phyloP scores from a whole-genome alignment of 306 rosid genomes.

The Cicer cuneatum region DNA sequence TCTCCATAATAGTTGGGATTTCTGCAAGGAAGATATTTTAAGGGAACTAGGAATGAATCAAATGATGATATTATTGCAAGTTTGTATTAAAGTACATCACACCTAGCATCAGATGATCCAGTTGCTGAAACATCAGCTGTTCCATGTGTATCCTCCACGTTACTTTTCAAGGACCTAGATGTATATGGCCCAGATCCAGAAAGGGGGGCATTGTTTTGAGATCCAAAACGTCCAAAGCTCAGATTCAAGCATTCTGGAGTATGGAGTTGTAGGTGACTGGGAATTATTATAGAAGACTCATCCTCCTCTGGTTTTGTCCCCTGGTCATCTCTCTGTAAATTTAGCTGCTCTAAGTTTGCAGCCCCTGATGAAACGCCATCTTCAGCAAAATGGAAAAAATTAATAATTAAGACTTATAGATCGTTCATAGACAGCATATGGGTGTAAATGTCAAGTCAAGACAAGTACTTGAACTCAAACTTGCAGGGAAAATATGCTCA shows the following conservation, averaged over 20 bases:
- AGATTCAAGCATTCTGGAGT: slow-evolving; percentile 88
- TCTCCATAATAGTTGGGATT: slow-evolving; percentile 81
- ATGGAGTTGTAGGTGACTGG: slow-evolving; percentile 90
- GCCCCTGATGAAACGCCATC: slow-evolving; percentile 65
- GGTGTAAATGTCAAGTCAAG: slow-evolving; percentile 3
- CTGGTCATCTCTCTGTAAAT: slow-evolving; percentile 65
- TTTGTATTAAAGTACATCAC: slow-evolving; percentile 34
- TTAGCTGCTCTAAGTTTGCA: slow-evolving; percentile 77
- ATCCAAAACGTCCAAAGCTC: slow-evolving; percentile 99
- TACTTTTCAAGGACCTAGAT: slow-evolving; percentile 48
- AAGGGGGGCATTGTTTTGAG: slow-evolving; percentile 56
- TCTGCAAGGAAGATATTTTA: slow-evolving; percentile 56
- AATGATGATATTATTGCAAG: slow-evolving; percentile 14
- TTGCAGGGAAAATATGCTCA: too few species aligned
- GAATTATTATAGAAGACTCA: slow-evolving; percentile 81
- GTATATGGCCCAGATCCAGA: slow-evolving; percentile 58
- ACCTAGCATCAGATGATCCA: slow-evolving; percentile 73
- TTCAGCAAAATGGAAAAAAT: slow-evolving; percentile 56
- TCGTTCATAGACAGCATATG: slow-evolving; percentile 2
- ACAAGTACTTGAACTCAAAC: slow-evolving; percentile 8
- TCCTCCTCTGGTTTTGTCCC: slow-evolving; percentile 71
- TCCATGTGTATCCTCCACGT: not conserved
- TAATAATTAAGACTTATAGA: not conserved
- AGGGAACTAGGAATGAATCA: slow-evolving; percentile 27
- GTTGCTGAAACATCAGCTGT: slow-evolving; percentile 51